Conservation (phyloP, 1,139 yeast genomes). For the Saccharomyces hybrid region DNA sequence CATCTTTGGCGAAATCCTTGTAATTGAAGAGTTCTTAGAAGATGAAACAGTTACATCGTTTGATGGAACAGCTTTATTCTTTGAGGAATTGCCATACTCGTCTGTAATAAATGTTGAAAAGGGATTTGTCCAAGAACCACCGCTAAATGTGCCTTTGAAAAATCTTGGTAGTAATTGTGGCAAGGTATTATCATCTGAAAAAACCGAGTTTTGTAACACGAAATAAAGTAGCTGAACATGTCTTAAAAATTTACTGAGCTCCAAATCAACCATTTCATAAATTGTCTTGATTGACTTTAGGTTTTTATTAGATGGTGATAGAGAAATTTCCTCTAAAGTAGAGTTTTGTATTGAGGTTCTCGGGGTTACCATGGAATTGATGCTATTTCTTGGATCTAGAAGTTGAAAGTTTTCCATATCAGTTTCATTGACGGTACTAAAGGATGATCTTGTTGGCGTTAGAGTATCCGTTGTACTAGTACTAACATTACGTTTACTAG, state of each 20-base stretch:
- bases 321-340: constrained; percentile 1
- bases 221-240: constrained; percentile 13
- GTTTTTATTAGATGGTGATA: background rate
- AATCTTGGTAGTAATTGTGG: constrained; percentile 69
- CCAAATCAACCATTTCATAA: constrained; percentile 18
- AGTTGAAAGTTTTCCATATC: background rate
- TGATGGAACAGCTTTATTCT: background rate
- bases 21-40: constrained; percentile 2
- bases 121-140: constrained; percentile 69
- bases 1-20: constrained; percentile 19
- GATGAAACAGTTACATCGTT: background rate
- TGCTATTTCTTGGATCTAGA: constrained; percentile 1
- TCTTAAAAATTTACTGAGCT: constrained; percentile 15
- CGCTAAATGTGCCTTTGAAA: constrained; percentile 54
- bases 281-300: constrained; percentile 7
- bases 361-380: constrained; percentile 2
- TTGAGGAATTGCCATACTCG: background rate
- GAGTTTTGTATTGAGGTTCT: constrained; percentile 5
- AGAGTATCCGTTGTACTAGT: constrained; percentile 29
- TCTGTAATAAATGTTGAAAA: constrained; percentile 35
- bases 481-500: constrained; percentile 19
- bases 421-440: constrained; percentile 4
- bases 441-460: constrained; percentile 3
- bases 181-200: constrained; percentile 34
- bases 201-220: constrained; percentile 12